Base-by-base conservation (phyloP, 2,329 filamentous ascomycete species). In the Clonostachys solani region DNA sequence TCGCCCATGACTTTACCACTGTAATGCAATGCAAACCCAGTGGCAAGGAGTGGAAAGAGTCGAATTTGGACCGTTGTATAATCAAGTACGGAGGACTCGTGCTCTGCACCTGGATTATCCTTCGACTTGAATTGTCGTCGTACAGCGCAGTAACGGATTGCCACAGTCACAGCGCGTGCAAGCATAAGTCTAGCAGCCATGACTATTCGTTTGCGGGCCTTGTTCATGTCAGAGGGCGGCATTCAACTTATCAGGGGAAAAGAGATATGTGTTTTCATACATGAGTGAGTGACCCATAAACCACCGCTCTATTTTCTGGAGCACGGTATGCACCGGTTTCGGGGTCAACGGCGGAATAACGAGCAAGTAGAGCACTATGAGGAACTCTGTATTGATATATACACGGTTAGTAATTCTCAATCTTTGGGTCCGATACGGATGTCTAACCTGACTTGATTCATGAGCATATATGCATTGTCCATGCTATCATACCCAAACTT, bases 401-500 rank as follows among this genome's bases (percentile, higher is more conserved):
- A 12, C 36, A 15, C 6, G 19, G 19, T 23, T 6, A 23, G 19
- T 23, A 23, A 6, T 6, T 23, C 19, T 23, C 19, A 6, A 6
- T 15, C 36, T 38, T 38, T 2, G 15, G 4, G 5, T 38, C 15
- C 36, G 7, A 15, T 38, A 7, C 5, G 40, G 6, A 42, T 42
- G 9, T 15, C n/a, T 13, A 12, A 17, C 18, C 40, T 23, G 40
- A 88, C 74, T 16, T 88, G 73, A 68, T 90, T 89, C 66, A 91
- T 83, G 18, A 91, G 75, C 12, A 90, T 68, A 72, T 87, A 91
- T 2, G 87, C 87, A 56, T 91, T 91, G 63, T 91, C 87, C 86
- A 89, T 89, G 46, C 84, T 88, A 65, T 87, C 87, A 69, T 87
- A 89, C 10, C 85, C 86, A 53, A 87, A 86, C 63, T 91, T 91